Conservation (phyloP, 768 basidiomycete species). For the Tricholomella constricta region DNA sequence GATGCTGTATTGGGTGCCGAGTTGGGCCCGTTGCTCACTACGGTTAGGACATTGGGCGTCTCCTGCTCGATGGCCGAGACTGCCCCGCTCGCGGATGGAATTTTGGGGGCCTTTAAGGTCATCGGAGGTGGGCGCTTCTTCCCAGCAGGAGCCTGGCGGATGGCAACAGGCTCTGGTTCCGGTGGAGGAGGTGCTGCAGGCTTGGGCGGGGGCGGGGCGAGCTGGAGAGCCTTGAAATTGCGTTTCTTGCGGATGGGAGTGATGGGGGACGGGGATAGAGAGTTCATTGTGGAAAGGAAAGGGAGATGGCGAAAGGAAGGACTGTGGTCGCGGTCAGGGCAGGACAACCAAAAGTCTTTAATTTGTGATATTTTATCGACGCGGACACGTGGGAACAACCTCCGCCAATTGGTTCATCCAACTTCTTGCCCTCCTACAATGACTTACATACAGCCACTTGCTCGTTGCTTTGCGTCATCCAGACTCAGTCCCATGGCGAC, state of each 20-base stretch:
- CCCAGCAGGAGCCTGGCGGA: conserved; percentile 42
- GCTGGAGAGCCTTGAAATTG: conserved; percentile 86
- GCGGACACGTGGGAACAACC: conserved; percentile 18
- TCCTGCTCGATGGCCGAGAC: conserved; percentile 45
- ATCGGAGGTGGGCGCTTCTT: conserved; percentile 85
- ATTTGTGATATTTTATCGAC: conserved; percentile 16
- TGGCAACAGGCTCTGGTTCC: conserved; percentile 44
- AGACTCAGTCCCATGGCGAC: conserved; percentile 5
- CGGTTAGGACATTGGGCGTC: conserved; percentile 45
- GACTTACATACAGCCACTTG: conserved; percentile 5
- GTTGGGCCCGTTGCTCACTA: conserved; percentile 46
- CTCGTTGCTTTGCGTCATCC: conserved; percentile 2
- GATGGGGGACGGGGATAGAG: conserved; percentile 15
- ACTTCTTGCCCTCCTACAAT: conserved; percentile 2
- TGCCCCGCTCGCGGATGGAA: conserved; percentile 43
- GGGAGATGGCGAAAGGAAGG: conserved; percentile 4
- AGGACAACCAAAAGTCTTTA: conserved; percentile 1
- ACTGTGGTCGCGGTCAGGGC: conserved; percentile 6
- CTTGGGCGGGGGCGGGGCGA: conserved; percentile 52
- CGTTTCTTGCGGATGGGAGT: conserved; percentile 83
- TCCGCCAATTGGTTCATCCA: background rate
- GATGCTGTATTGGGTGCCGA: conserved; percentile 57
- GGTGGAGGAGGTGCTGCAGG: conserved; percentile 38
- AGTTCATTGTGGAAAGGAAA: conserved; percentile 12
- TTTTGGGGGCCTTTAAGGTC: conserved; percentile 74